A percentile compares a stretch with the other conserved stretches of the same genome.
These are phyloP conservation scores for Centaurea solstitialis DNA, from an alignment of 129 eudicot species.

Conservation along the genomic window DNA sequence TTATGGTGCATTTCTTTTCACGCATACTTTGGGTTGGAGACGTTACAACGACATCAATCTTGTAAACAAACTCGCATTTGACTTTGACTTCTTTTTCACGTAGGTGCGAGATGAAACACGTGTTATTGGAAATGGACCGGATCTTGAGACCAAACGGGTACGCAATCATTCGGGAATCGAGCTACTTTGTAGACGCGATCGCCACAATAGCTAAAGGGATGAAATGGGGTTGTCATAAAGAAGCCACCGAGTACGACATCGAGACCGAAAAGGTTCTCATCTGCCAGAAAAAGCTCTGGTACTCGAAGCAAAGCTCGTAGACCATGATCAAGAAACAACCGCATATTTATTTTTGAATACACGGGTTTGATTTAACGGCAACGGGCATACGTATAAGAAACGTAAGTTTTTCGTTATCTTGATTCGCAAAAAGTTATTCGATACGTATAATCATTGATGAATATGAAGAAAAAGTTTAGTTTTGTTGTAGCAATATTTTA, in stretches of 20 bases:
- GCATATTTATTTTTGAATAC: conserved; percentile 14
- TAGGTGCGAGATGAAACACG: conserved; percentile 94
- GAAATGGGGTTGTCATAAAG: conserved; percentile 92
- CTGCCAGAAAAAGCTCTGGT: conserved; percentile 97
- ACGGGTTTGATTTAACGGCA: neutral
- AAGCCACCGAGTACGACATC: conserved; percentile 68
- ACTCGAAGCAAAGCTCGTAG: conserved; percentile 64
- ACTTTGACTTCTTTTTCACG: conserved; percentile 4
- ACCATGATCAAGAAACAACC: neutral
- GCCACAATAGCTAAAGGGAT: conserved; percentile 70
- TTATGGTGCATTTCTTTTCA: neutral
- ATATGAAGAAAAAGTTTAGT: conserved; percentile 15
- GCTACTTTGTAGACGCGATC: conserved; percentile 67
- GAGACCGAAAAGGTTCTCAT: conserved; percentile 77
- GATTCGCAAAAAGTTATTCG: conserved; percentile 7
- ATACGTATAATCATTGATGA: conserved; percentile 36
- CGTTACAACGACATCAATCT: neutral
- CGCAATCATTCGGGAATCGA: conserved; percentile 78
- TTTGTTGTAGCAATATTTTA: conserved; percentile 32
- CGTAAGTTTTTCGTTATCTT: conserved; percentile 22
- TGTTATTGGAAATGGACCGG: conserved; percentile 90
- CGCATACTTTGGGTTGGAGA: neutral
- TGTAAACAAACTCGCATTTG: neutral
- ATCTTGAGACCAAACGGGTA: conserved; percentile 87
- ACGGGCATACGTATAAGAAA: conserved; percentile 16